These are phyloP conservation scores for Aphanocladium album DNA, from an alignment of 2,329 filamentous ascomycete species.

Conservation along the genomic window DNA sequence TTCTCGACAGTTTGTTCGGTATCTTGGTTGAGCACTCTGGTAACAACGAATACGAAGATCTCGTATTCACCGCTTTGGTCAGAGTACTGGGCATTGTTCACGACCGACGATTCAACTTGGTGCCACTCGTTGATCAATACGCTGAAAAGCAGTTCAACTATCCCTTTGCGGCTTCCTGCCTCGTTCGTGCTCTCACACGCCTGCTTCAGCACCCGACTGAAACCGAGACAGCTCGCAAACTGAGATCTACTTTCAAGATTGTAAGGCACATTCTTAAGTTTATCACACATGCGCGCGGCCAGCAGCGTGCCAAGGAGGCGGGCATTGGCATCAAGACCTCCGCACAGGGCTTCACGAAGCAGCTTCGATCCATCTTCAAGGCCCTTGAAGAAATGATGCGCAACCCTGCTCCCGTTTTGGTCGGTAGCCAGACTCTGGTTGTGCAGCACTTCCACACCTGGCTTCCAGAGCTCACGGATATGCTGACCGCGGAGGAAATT, in stretches of 20 bases:
- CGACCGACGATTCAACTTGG: slow-evolving; percentile 87
- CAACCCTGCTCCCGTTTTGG: slow-evolving; percentile 75
- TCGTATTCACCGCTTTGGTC: slow-evolving; percentile 86
- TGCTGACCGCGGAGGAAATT: slow-evolving; percentile 78
- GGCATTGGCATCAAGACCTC: slow-evolving; percentile 77
- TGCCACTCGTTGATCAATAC: slow-evolving; percentile 86
- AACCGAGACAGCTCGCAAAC: slow-evolving; percentile 72
- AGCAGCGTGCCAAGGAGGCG: slow-evolving; percentile 84
- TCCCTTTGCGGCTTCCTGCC: slow-evolving; percentile 82
- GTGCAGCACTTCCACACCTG: slow-evolving; percentile 97
- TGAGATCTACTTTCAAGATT: slow-evolving; percentile 92
- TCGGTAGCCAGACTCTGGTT: slow-evolving; percentile 90
- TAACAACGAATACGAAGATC: slow-evolving; percentile 85
- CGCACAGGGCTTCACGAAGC: slow-evolving; percentile 69
- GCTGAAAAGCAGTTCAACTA: slow-evolving; percentile 87
- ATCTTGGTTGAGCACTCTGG: slow-evolving; percentile 88
- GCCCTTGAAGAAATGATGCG: slow-evolving; percentile 86
- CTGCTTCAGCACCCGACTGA: slow-evolving; percentile 80
- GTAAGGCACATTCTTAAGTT: slow-evolving; percentile 91
- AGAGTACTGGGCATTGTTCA: slow-evolving; percentile 89
- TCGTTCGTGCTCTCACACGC: slow-evolving; percentile 81
- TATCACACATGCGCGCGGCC: slow-evolving; percentile 80
- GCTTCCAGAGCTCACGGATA: slow-evolving; percentile 81
- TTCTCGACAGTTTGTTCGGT: slow-evolving; percentile 86
- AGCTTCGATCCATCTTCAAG: slow-evolving; percentile 83